Conservation (phyloP, 129 eudicot genomes). For the Solidago caesia region DNA sequence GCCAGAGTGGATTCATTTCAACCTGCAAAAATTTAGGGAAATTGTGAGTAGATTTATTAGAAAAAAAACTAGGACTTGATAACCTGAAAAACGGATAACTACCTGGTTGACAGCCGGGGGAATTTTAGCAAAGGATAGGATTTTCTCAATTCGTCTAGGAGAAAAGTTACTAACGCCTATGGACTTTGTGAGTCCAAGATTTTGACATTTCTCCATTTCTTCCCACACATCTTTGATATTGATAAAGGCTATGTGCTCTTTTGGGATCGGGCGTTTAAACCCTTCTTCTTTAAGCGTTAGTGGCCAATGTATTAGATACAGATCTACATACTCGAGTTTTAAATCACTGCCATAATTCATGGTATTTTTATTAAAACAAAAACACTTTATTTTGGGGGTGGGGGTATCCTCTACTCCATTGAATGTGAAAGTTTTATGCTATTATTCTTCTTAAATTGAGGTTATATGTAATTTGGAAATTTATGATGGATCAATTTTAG, state of each 20-base stretch:
- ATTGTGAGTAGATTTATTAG: not conserved
- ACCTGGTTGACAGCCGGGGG: slow-evolving; percentile 67
- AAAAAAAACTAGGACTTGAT: not conserved
- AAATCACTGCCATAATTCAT: not conserved
- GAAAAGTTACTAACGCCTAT: slow-evolving; percentile 61
- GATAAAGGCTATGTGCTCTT: slow-evolving; percentile 32
- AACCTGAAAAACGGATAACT: not conserved
- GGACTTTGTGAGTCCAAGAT: slow-evolving; percentile 49
- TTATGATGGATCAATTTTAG: no score
- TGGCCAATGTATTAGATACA: slow-evolving; percentile 28
- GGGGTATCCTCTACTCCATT: no score
- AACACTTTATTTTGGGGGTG: no score
- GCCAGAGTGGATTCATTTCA: slow-evolving; percentile 61
- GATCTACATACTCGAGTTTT: slow-evolving; percentile 25
- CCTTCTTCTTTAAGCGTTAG: slow-evolving; percentile 22
- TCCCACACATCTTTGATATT: slow-evolving; percentile 55
- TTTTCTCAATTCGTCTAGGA: slow-evolving; percentile 32
- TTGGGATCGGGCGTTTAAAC: slow-evolving; percentile 32
- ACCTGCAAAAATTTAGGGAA: slow-evolving; percentile 27
- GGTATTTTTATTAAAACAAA: no score
- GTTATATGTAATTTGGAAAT: no score
- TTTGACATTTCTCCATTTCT: slow-evolving; percentile 54
- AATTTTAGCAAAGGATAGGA: slow-evolving; percentile 49
- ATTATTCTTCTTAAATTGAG: no score
- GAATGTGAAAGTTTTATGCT: no score